Evolutionary conservation across 805 yeast genomes (phyloP).

Genomic region (Komagataella pastoris): DNA sequence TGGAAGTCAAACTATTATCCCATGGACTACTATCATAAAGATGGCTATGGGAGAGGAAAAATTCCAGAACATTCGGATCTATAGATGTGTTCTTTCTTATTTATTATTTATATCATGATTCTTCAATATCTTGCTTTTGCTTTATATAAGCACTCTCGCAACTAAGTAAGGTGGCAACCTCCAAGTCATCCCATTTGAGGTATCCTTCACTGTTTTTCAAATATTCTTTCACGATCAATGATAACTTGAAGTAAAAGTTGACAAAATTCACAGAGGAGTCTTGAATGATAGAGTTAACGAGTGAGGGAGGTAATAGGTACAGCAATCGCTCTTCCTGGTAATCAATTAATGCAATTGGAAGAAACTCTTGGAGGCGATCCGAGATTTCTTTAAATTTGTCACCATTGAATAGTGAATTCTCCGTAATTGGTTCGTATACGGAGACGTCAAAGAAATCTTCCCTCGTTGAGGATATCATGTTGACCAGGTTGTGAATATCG

Average conservation of each 20-base stretch:
- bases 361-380: slow-evolving; percentile 29
- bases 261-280: slow-evolving; percentile 36
- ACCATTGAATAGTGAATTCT: slow-evolving; percentile 40
- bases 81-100: slow-evolving; percentile 1
- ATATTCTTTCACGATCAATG: slow-evolving; percentile 21
- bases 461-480: slow-evolving; percentile 55
- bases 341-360: slow-evolving; percentile 52
- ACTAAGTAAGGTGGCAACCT: slow-evolving; percentile 61
- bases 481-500: slow-evolving; percentile 50
- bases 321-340: slow-evolving; percentile 39
- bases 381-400: slow-evolving; percentile 30
- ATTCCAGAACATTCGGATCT: slow-evolving; percentile 32
- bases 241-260: slow-evolving; percentile 28
- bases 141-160: slow-evolving; percentile 28
- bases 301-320: slow-evolving; percentile 48
- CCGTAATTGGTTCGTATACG: slow-evolving; percentile 51
- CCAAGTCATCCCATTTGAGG: slow-evolving; percentile 41
- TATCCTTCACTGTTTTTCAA: slow-evolving; percentile 8
- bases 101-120: not conserved
- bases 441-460: slow-evolving; percentile 47
- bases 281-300: slow-evolving; percentile 41
- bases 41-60: slow-evolving; percentile 87
- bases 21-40: slow-evolving; percentile 86
- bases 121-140: slow-evolving; percentile 5
- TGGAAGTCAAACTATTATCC: slow-evolving; percentile 67